Percentiles rank a stretch among this genome's conserved stretches.
Evolutionary conservation across 106 monocot genomes (phyloP).

Genomic region (Dendrobium nobile): DNA sequence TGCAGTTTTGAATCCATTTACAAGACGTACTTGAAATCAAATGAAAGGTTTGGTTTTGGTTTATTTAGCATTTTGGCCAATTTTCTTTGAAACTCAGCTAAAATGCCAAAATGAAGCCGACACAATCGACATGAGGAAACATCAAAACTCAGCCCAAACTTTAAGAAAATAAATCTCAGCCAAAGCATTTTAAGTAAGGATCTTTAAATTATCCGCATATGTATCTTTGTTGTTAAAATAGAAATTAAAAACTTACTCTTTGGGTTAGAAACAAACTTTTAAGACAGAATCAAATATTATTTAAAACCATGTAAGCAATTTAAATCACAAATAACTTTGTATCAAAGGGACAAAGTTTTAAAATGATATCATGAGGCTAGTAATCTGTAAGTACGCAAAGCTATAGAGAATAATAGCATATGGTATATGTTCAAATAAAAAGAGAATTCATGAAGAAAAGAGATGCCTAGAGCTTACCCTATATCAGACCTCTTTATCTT

Average conservation of each 20-base stretch:
- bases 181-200: neutral
- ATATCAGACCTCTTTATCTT: constrained; percentile 42
- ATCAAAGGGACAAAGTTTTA: neutral
- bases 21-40: neutral
- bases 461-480: constrained; percentile 23
- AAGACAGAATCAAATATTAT: neutral
- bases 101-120: neutral
- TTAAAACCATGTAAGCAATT: neutral
- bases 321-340: neutral
- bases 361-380: neutral
- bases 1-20: neutral
- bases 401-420: neutral
- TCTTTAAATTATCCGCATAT: neutral
- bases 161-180: neutral
- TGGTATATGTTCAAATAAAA: neutral
- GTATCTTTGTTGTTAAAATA: neutral
- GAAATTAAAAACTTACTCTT: neutral
- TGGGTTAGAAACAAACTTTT: neutral
- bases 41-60: neutral
- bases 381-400: neutral
- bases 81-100: neutral
- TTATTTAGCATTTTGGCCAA: neutral
- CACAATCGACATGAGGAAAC: neutral
- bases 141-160: neutral
- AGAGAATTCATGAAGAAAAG: neutral